These are phyloP conservation scores for Alternaria dauci DNA, from an alignment of 2,329 filamentous ascomycete genomes.

Conservation along the genomic window DNA sequence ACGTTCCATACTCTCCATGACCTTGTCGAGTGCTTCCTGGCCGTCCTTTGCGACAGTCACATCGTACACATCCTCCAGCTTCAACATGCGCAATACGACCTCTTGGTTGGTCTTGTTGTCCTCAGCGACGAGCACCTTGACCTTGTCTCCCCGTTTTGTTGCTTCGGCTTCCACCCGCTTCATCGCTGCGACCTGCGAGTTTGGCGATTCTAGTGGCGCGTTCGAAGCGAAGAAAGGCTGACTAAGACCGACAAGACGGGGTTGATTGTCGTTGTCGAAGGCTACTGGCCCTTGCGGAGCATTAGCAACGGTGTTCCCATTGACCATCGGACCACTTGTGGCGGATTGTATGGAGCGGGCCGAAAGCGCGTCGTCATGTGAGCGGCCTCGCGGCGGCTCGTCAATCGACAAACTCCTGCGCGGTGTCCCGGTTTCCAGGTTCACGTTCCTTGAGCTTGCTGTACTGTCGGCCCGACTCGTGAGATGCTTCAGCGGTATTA, in stretches of 20 bases:
- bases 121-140: slow-evolving; percentile 87
- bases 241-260: slow-evolving; percentile 81
- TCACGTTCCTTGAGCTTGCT: slow-evolving; percentile 49
- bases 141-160: slow-evolving; percentile 64
- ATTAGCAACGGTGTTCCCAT: slow-evolving; percentile 21
- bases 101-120: slow-evolving; percentile 66
- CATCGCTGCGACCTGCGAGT: slow-evolving; percentile 71
- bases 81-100: slow-evolving; percentile 69
- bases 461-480: slow-evolving; percentile 69
- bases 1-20: slow-evolving; percentile 81
- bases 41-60: slow-evolving; percentile 80
- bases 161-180: slow-evolving; percentile 71
- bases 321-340: slow-evolving; percentile 30
- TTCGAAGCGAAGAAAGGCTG: slow-evolving; percentile 77
- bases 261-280: slow-evolving; percentile 70
- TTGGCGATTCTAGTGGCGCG: slow-evolving; percentile 59
- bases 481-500: slow-evolving; percentile 80
- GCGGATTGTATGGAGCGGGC: slow-evolving; percentile 44
- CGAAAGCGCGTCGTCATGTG: slow-evolving; percentile 44
- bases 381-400: slow-evolving; percentile 28
- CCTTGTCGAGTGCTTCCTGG: slow-evolving; percentile 86
- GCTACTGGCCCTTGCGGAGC: slow-evolving; percentile 44
- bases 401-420: slow-evolving; percentile 42
- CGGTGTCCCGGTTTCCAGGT: slow-evolving; percentile 33
- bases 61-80: slow-evolving; percentile 82